Evolutionary conservation across 2,329 filamentous ascomycete genomes (phyloP).

Genomic region (Colletotrichum sp.): DNA sequence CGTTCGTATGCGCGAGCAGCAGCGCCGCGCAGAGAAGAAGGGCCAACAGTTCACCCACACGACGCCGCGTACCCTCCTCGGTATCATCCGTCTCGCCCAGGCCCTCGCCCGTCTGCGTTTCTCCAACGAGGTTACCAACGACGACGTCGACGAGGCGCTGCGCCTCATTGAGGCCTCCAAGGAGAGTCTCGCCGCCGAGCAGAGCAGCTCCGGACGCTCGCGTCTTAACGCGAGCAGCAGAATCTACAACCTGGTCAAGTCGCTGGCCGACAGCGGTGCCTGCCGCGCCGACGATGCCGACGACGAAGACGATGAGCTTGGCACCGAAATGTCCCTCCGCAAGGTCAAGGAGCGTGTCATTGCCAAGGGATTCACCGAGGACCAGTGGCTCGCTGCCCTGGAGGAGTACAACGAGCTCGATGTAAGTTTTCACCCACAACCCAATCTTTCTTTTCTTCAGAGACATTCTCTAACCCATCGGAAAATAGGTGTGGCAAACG

Average conservation of each 20-base stretch:
- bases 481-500: slow-evolving; percentile 76
- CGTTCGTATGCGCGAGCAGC: slow-evolving; percentile 89
- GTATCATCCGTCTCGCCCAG: slow-evolving; percentile 90
- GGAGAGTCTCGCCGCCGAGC: slow-evolving; percentile 82
- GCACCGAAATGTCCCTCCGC: slow-evolving; percentile 80
- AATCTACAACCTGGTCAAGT: slow-evolving; percentile 94
- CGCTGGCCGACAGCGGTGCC: slow-evolving; percentile 84
- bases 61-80: slow-evolving; percentile 90
- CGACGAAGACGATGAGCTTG: slow-evolving; percentile 59
- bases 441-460: background rate
- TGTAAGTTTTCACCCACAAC: slow-evolving; percentile 66
- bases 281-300: slow-evolving; percentile 74
- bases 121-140: slow-evolving; percentile 80
- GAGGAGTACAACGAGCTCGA: slow-evolving; percentile 89
- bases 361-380: slow-evolving; percentile 94
- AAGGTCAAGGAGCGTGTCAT: slow-evolving; percentile 91
- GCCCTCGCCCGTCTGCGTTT: slow-evolving; percentile 93
- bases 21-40: slow-evolving; percentile 87
- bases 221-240: slow-evolving; percentile 83
- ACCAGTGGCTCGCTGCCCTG: slow-evolving; percentile 86
- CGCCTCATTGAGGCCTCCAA: slow-evolving; percentile 93
- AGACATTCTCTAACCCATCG: slow-evolving; percentile 39
- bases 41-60: slow-evolving; percentile 95
- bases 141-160: slow-evolving; percentile 95
- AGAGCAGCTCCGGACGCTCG: slow-evolving; percentile 57